Evolutionary conservation across 2,329 filamentous ascomycete genomes (phyloP), one percentile per base, ranked within the genome.

Genomic region (Talaromyces islandicus): DNA sequence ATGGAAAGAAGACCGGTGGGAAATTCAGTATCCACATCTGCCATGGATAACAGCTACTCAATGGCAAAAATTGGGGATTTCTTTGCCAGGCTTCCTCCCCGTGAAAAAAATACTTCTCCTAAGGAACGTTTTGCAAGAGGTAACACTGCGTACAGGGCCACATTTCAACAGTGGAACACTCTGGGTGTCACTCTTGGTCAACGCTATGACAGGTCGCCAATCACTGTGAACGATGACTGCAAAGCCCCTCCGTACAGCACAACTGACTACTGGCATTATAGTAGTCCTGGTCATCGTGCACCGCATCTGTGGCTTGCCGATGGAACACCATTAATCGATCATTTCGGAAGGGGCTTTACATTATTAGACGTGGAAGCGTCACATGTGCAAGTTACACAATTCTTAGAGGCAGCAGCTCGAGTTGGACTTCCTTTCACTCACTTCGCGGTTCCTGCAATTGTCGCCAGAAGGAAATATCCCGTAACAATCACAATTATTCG

Each of bases 1-100:
- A 12, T 54, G 4, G 72, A 75, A 57, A 63, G 72, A 10, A 54
- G 67, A 2, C 70, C 70, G 6, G 65, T 69, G 17, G 68, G 67
- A 32, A 57, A 50, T 71, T 11, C 19, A n/a, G 46, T 57, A 10
- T 29, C 29, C 11, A 19, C 21, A 11, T 50, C 27, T 35, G 56
- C 56, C 5, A 52, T 52, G 56, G 21, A 57, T 6, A 52, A 57
- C 14, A 57, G 41, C 56, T 50, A 51, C 48, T 57, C 43, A 12
- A 57, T 57, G 48, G 17, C 24, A 29, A 57, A 32, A 12, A 17
- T 46, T 25, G 35, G 24, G 2, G 17, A 32, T n/a, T 11, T 56
- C 4, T 56, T 56, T 17, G 21, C 54, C 5, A 25, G 32, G 7
- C 17, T 56, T 1, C 54, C 54, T 19, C 54, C 38, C 17, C 38